Base-by-base conservation (phyloP, 2,329 filamentous ascomycete genomes). In the Dothistroma septosporum region DNA sequence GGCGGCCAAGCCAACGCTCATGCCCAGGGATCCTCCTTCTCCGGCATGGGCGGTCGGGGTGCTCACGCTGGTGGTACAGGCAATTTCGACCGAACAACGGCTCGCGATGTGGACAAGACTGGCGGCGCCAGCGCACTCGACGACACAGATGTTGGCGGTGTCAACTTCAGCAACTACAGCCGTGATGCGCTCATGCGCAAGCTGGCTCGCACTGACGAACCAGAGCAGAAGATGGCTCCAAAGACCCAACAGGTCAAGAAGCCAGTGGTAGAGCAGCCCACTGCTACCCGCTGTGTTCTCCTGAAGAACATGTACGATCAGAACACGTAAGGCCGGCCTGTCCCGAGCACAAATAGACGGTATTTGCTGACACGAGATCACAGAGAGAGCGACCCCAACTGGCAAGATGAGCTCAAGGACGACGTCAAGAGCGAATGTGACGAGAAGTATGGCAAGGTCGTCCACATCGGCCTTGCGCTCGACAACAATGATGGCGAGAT, bases 141-240 rank as follows among this genome's bases (percentile, higher is more conserved):
- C 78, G 94, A 99, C 75, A 96, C 92, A 64, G 94, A 99, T 76
- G 94, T 99, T 74, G 91, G 90, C 55, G 94, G 94, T 73, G 93
- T 99, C 78, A 97, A 97, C 80, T 97, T 97, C 88, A 96, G 92
- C 84, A 97, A 97, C 78, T 97, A 96, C 82, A 96, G 91, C 83
- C 91, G 94, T 79, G 92, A 97, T 81, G 91, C 92, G 74, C 87
- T 99, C 78, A 99, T 99, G 94, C 87, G 91, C 77, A 97, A 97
- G 80, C 90, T 99, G 78, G 92, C 94, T 75, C 88, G 94, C 83
- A 93, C 90, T 79, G 92, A 97, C 79, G 92, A 97, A 74, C 82
- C 86, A 68, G 79, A 90, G 77, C 84, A 85, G 74, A 87, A 89
- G 76, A 81, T 89, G 61, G 79, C 87, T 66, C 66, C 67, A 35